phyloP scores from a whole-genome alignment of 257 asterid genomes.

The Leonotis leonurus region DNA sequence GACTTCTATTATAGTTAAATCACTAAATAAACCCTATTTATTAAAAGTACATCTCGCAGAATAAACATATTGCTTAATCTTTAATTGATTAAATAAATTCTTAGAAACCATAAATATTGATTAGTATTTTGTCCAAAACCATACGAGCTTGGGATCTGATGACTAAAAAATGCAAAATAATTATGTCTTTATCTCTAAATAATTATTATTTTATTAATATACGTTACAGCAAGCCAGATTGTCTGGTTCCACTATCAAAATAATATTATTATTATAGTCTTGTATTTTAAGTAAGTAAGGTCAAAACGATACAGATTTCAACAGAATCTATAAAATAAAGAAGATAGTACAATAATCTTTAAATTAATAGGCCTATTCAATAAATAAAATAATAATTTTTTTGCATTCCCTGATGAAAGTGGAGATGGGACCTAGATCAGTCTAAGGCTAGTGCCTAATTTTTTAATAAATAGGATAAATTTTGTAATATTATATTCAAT shows the following conservation, averaged over 20 bases:
- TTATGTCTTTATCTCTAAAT: constrained; percentile 23
- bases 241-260: constrained; percentile 51
- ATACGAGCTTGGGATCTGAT: constrained; percentile 51
- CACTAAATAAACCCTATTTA: background rate
- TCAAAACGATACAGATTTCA: constrained; percentile 41
- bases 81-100: too few relatives aligned
- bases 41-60: constrained; percentile 13
- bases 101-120: constrained; percentile 4
- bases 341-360: constrained; percentile 20
- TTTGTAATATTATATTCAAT: background rate
- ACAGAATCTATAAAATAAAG: constrained; percentile 19
- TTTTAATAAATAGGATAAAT: constrained; percentile 28
- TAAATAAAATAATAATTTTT: constrained; percentile 24
- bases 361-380: constrained; percentile 9
- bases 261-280: constrained; percentile 11
- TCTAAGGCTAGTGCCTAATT: constrained; percentile 21
- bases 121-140: constrained; percentile 22
- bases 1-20: background rate
- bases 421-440: constrained; percentile 36
- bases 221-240: constrained; percentile 31
- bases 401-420: constrained; percentile 37
- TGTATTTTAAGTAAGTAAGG: constrained; percentile 26
- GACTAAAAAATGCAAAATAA: constrained; percentile 24
- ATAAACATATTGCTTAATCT: too few relatives aligned
- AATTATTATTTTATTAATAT: constrained; percentile 6